Conservation (phyloP, 2,329 filamentous ascomycete species). For the Penicillium sp. region DNA sequence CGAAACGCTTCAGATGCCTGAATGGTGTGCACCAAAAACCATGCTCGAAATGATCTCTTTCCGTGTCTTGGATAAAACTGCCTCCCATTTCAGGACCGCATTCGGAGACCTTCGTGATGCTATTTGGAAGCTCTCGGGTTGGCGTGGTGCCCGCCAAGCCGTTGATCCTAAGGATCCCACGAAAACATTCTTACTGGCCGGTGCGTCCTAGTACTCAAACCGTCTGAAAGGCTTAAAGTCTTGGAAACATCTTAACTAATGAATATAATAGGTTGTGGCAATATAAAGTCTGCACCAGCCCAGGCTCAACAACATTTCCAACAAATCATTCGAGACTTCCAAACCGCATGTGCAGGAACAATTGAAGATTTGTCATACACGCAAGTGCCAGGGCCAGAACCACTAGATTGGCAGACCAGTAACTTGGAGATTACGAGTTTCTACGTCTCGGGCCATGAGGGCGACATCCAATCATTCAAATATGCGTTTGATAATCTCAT, state of each 20-base stretch:
- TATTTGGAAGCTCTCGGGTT: background rate
- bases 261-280: background rate
- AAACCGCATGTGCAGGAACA: background rate
- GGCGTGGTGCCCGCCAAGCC: background rate
- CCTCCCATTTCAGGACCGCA: background rate
- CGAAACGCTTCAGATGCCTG: background rate
- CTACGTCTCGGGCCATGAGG: background rate
- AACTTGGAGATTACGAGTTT: background rate
- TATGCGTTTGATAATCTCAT: background rate
- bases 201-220: background rate
- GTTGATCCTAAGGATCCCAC: background rate
- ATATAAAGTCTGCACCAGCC: background rate
- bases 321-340: background rate
- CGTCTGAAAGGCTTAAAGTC: no score
- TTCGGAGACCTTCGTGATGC: background rate
- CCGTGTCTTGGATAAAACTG: background rate
- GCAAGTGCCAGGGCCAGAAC: background rate
- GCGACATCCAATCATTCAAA: background rate
- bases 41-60: background rate
- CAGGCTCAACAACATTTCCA: background rate
- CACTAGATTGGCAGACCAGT: background rate
- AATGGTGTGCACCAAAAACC: background rate
- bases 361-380: background rate
- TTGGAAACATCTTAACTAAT: background rate
- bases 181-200: background rate